Base-by-base conservation (phyloP, 2,329 filamentous ascomycete species). In the Ascochyta koolunga region DNA sequence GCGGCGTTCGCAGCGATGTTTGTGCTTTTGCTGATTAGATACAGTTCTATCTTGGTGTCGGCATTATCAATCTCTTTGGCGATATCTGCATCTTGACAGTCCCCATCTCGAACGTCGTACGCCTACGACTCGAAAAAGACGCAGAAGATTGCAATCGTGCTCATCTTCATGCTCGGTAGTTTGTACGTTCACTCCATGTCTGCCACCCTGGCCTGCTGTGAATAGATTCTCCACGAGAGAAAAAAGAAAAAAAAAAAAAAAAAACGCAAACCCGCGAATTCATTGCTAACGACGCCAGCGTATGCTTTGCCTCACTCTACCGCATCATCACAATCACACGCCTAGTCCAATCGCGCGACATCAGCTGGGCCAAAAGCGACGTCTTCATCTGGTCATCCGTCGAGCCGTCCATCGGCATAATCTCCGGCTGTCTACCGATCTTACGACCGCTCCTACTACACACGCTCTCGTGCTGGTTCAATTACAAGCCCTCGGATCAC, bases 331-430 rank as follows among this genome's bases (percentile, higher is more conserved):
- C 62, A 27, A 63, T 66, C 15, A 43, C 56, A 0, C 58, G 49
- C 5, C 58, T 68, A n/a, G 61, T 64, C 10, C 41, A 37, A 22
- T 54, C 59, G 9, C 55, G 27, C 18, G 65, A 68, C 35, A 64
- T 68, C 36, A 65, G 61, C 41, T 69, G 65, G 64, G 62, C 66
- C 2, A 69, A 65, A 46, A 63, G 58, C 49, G 64, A 67, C 29
- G 64, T 67, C n/a, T 67, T 67, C 54, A 66, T 69, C 45, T 69
- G 66, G 66, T 63, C 60, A 2, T 56, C 50, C 10, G 62, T 69
- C 27, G 66, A 69, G 25, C 66, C 64, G 0, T 64, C 62, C 2
- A 53, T 68, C 16, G 66, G 65, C n/a, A 67, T 69, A 22, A 69
- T 69, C 10, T 62, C 58, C 10, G 66, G 60, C 16, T 68, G 66